Conservation (phyloP, 768 basidiomycete genomes). For the Lyophyllum decastes region DNA sequence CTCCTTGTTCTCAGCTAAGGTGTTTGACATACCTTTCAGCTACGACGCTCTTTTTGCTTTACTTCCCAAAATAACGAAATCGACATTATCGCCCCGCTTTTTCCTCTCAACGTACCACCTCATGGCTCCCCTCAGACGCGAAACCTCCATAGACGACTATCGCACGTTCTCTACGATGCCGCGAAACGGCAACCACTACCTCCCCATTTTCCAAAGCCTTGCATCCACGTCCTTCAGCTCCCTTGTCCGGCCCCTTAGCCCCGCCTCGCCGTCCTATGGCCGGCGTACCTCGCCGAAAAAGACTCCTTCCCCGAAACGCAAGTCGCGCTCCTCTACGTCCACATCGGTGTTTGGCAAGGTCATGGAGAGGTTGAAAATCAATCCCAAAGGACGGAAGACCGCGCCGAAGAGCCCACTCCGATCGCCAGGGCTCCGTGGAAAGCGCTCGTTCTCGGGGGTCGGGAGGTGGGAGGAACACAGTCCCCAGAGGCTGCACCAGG, state of each 20-base stretch:
- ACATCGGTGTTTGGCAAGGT: constrained; percentile 5
- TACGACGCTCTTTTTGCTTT: neutral
- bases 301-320: constrained; percentile 9
- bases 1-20: neutral
- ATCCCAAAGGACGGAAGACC: neutral
- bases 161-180: constrained; percentile 1
- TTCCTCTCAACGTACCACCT: neutral
- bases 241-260: neutral
- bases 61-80: neutral
- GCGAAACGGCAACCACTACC: constrained; percentile 2
- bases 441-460: constrained; percentile 5
- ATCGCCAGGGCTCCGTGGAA: neutral
- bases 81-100: neutral
- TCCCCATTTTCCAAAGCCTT: neutral
- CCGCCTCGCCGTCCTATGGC: neutral
- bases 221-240: neutral
- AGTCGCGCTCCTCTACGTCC: constrained; percentile 9
- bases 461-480: neutral
- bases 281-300: constrained; percentile 2
- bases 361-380: constrained; percentile 2
- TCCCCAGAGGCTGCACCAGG: neutral
- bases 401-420: neutral
- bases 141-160: neutral
- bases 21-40: constrained; percentile 6
- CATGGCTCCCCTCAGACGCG: neutral